Evolutionary conservation across 129 eudicot genomes (phyloP).

Genomic region (Chrysanthemum lavandulifolium): DNA sequence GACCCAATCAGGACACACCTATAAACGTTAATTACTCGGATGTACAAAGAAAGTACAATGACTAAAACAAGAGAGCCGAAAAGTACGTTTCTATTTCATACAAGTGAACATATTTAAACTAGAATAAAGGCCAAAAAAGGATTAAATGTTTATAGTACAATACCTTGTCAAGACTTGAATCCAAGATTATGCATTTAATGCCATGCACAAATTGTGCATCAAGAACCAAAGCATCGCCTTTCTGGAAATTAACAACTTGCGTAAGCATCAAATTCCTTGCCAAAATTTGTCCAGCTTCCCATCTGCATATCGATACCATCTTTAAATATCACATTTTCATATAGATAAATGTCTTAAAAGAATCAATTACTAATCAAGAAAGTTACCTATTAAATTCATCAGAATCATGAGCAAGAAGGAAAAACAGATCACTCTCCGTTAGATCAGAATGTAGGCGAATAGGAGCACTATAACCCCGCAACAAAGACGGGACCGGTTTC

Average conservation of each 20-base stretch:
- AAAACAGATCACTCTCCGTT: slow-evolving; percentile 66
- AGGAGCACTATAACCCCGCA: slow-evolving; percentile 96
- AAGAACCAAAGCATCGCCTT: slow-evolving; percentile 59
- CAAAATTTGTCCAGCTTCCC: slow-evolving; percentile 95
- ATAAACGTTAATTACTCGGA: too few relatives aligned
- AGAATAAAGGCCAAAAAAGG: neutral
- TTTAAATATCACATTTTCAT: neutral
- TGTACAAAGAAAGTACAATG: too few relatives aligned
- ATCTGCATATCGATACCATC: slow-evolving; percentile 35
- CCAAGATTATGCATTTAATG: slow-evolving; percentile 63
- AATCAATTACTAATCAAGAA: neutral
- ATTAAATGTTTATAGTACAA: neutral
- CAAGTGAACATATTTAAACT: neutral
- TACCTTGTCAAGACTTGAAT: slow-evolving; percentile 88
- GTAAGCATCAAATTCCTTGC: slow-evolving; percentile 84
- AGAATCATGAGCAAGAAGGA: slow-evolving; percentile 97
- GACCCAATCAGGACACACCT: too few relatives aligned
- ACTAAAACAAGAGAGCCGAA: too few relatives aligned
- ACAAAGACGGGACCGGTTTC: slow-evolving; percentile 80
- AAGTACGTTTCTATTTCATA: neutral
- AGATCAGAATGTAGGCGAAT: slow-evolving; percentile 90
- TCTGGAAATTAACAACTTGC: slow-evolving; percentile 77
- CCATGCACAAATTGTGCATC: slow-evolving; percentile 74
- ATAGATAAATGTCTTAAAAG: neutral
- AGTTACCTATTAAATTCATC: slow-evolving; percentile 91